Conservation (phyloP, 495 filamentous ascomycete species). For the Aspergillus kassunensis region DNA sequence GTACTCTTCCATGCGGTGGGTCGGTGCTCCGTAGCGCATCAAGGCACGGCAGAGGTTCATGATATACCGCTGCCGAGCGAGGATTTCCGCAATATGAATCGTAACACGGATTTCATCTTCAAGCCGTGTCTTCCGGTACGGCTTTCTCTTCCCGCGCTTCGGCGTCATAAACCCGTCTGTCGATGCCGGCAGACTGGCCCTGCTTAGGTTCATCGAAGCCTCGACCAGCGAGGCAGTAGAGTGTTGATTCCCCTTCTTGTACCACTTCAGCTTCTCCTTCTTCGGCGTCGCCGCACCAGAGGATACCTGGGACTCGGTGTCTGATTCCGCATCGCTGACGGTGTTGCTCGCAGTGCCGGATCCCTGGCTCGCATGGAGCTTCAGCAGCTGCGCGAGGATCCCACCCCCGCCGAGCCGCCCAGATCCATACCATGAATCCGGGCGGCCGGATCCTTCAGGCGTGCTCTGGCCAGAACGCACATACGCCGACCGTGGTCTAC, state of each 20-base stretch:
- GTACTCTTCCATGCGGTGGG: slow-evolving; percentile 79
- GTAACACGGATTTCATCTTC: slow-evolving; percentile 72
- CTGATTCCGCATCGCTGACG: slow-evolving; percentile 37
- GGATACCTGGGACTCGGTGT: slow-evolving; percentile 35
- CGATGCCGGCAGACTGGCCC: slow-evolving; percentile 29
- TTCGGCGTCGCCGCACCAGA: slow-evolving; percentile 54
- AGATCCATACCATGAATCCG: slow-evolving; percentile 30
- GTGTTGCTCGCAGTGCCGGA: slow-evolving; percentile 30
- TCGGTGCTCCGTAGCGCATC: slow-evolving; percentile 80
- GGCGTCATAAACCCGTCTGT: slow-evolving; percentile 29
- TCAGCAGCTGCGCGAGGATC: slow-evolving; percentile 39
- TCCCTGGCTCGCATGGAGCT: slow-evolving; percentile 31
- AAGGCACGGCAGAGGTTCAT: slow-evolving; percentile 81
- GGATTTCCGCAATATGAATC: slow-evolving; percentile 81
- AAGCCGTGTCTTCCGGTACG: slow-evolving; percentile 45
- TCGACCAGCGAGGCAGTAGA: slow-evolving; percentile 42
- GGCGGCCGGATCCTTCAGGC: slow-evolving; percentile 30
- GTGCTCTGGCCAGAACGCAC: slow-evolving; percentile 37
- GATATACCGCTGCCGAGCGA: slow-evolving; percentile 81
- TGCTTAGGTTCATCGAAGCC: slow-evolving; percentile 48
- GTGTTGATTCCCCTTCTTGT: slow-evolving; percentile 49
- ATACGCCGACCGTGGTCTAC: slow-evolving; percentile 33
- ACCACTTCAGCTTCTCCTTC: slow-evolving; percentile 61
- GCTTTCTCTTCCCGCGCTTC: slow-evolving; percentile 27
- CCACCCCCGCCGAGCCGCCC: slow-evolving; percentile 31